Conservation (phyloP, 371 early-diverging fungal genomes). For the Saksenaea vasiformis region DNA sequence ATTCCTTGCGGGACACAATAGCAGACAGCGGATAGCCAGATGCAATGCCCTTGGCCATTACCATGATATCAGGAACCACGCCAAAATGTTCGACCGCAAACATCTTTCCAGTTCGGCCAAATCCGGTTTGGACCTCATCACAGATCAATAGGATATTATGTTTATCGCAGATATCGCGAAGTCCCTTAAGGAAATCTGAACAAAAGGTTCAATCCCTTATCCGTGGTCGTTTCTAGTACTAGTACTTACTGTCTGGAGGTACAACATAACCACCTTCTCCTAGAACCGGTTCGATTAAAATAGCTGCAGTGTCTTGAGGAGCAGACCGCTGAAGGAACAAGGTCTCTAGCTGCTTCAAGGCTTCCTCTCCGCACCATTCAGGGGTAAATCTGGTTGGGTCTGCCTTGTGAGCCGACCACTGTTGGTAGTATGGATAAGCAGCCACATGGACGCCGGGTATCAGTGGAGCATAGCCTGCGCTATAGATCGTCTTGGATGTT, state of each 20-base stretch:
- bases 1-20: slow-evolving; percentile 40
- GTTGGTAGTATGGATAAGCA: slow-evolving; percentile 55
- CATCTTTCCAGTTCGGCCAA: slow-evolving; percentile 37
- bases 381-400: slow-evolving; percentile 39
- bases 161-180: slow-evolving; percentile 64
- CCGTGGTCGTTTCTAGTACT: neutral
- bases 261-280: slow-evolving; percentile 86
- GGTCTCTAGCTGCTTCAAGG: slow-evolving; percentile 49
- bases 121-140: slow-evolving; percentile 41
- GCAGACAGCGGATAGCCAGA: slow-evolving; percentile 52
- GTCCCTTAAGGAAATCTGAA: slow-evolving; percentile 56
- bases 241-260: slow-evolving; percentile 55
- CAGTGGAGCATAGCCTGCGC: slow-evolving; percentile 53
- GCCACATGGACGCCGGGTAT: slow-evolving; percentile 62
- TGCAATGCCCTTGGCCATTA: slow-evolving; percentile 58
- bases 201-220: neutral
- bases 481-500: slow-evolving; percentile 58
- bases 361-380: slow-evolving; percentile 50
- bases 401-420: slow-evolving; percentile 46
- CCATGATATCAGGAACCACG: slow-evolving; percentile 47
- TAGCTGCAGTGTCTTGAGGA: slow-evolving; percentile 65
- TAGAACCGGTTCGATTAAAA: slow-evolving; percentile 81
- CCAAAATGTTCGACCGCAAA: slow-evolving; percentile 45
- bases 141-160: slow-evolving; percentile 38
- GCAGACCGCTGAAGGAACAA: slow-evolving; percentile 52